Base-by-base conservation (phyloP, 108 stramenopile genomes). In the Cylindrotheca closterium region DNA sequence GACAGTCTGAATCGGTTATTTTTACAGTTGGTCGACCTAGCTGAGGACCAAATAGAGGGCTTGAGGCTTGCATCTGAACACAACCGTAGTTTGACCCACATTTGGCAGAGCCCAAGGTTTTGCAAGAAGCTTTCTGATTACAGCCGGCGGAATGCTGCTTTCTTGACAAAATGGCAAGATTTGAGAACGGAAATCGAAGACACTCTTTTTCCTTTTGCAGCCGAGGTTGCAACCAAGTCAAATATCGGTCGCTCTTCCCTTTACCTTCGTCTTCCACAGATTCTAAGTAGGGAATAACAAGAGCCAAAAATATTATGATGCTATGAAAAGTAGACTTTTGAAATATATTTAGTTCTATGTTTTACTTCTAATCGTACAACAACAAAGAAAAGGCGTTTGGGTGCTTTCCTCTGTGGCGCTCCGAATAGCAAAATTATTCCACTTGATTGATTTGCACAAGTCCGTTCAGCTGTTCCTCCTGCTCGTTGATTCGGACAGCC, bases 401-500 rank as follows among this genome's bases (percentile, higher is more conserved):
- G n/a, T n/a, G n/a, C n/a, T n/a, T n/a, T n/a, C n/a, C n/a, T n/a
- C n/a, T n/a, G n/a, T n/a, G n/a, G n/a, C n/a, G n/a, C n/a, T n/a
- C n/a, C n/a, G n/a, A n/a, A n/a, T n/a, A n/a, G n/a, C n/a, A n/a
- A n/a, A n/a, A n/a, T n/a, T n/a, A n/a, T n/a, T n/a, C n/a, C n/a
- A n/a, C n/a, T n/a, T n/a, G n/a, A n/a, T n/a, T n/a, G n/a, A n/a
- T n/a, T n/a, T n/a, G n/a, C n/a, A n/a, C n/a, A n/a, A n/a, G n/a
- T n/a, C n/a, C n/a, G n/a, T n/a, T n/a, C 51, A 64, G 21, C 51
- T 30, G 30, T 22, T 57, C 55, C 45, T 47, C 55, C 23, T 54
- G 51, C 32, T 66, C 58, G 26, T 71, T 51, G 4, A 71, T 47
- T 1, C 58, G 26, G 32, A 55, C 15, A 19, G 67, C 75, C 53